Base-by-base conservation (phyloP, 495 filamentous ascomycete genomes). In the Penicillium odoratum region DNA sequence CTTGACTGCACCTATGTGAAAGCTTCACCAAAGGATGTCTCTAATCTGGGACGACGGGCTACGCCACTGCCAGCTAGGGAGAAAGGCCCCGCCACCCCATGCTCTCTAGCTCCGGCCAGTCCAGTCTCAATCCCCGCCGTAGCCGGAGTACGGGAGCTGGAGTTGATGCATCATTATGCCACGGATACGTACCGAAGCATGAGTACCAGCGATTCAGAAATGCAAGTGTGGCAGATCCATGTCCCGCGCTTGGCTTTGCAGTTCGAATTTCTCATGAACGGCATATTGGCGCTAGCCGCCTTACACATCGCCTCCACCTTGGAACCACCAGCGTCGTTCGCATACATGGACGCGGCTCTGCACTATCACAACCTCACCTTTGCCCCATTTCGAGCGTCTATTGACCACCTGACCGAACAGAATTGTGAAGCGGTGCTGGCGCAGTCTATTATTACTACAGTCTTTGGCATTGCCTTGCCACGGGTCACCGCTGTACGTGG, bases 181-280 rank as follows among this genome's bases (percentile, higher is more conserved):
- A 64, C 55, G 15, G 58, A 55, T 7, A 60, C 62, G 0, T 60
- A 52, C 48, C 46, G 29, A 15, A 64, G 57, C 38, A 40, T 64
- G 3, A 67, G 68, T 48, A 53, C 61, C 7, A 57, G 59, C 25
- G 62, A 64, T 9, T 61, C 66, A 30, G 65, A 67, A 26, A 53
- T 44, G 21, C 16, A 62, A 2, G 57, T 61, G 0, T 74, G 71
- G 71, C 63, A 69, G 59, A 61, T 56, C 8, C 65, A 68, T 44
- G 65, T 82, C 4, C 79, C 79, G 3, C 66, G 65, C 7, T 61
- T 78, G 21, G 81, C 76, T 0, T 64, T 82, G 10, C 50, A 58
- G 11, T 75, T 79, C 51, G 69, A 74, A 28, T 83, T 78, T 60
- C 67, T 83, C 36, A 79, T 83, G 74, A 71, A 77, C 18, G 73